Evolutionary conservation across 495 filamentous ascomycete genomes (phyloP), one percentile per base, ranked within the genome.

Genomic region (Penicillium arizonense): DNA sequence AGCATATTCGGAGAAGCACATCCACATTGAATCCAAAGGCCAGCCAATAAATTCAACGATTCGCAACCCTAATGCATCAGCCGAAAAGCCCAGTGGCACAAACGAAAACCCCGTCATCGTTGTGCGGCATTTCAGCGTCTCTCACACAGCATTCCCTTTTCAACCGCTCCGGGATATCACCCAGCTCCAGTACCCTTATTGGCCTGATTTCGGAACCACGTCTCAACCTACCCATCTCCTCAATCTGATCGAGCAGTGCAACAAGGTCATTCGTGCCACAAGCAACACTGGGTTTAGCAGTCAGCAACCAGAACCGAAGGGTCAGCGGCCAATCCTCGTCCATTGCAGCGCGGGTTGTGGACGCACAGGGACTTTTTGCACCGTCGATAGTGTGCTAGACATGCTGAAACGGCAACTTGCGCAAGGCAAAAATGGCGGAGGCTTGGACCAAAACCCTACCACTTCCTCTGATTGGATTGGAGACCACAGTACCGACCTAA

Each of bases 301-400:
- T 9, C 44, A 79, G 21, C 81, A 82, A 12, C 81, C 86, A 1
- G 84, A 88, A 43, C 75, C 79, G 0, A 62, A 69, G 1, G 71
- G 73, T 8, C 74, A 74, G 53, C 69, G 90, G 35, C 92, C 94
- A 13, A 80, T 96, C 44, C 70, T 98, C 16, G 95, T 98, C 4
- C 94, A 98, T 68, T 98, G 94, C 73, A 92, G 88, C 50, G 94
- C 94, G 2, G 94, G 94, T 0, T 98, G 94, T 71, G 94, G 94
- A 4, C 85, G 94, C 5, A 98, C 94, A 0, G 94, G 94, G 4
- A 90, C 95, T 0, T 98, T 98, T 55, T 98, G 94, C 67, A 95
- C 94, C 0, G 90, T 97, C 24, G 94, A 97, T 64, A 91, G 86
- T 44, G 95, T 97, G 11, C 82, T 97, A 44, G 90, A 93, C 65